These are phyloP conservation scores for Mortierella claussenii DNA, from an alignment of 192 early-diverging fungal genomes.

Conservation along the genomic window DNA sequence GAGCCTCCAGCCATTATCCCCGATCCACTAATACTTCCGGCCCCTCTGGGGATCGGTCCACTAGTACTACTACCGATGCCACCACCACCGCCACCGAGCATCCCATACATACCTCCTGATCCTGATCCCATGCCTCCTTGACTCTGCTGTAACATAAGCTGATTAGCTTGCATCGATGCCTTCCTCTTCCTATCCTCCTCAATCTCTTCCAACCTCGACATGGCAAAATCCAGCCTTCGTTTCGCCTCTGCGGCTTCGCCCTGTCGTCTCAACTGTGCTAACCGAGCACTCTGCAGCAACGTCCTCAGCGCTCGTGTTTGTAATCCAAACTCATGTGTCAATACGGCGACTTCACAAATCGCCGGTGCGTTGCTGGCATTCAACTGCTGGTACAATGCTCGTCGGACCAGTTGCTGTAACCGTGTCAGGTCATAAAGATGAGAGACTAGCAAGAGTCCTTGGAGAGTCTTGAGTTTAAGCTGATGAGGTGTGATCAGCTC, in stretches of 20 bases:
- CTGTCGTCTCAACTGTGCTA: slow-evolving; percentile 27
- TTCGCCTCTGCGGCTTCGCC: slow-evolving; percentile 42
- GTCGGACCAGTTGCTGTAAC: slow-evolving; percentile 32
- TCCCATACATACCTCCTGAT: not conserved
- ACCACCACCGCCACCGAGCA: not conserved
- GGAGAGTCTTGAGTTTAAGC: slow-evolving; percentile 28
- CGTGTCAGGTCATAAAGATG: slow-evolving; percentile 44
- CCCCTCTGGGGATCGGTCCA: not conserved
- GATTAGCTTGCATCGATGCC: slow-evolving; percentile 19
- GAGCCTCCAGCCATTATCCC: not conserved
- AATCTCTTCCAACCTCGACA: slow-evolving; percentile 41
- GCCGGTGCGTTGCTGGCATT: slow-evolving; percentile 29
- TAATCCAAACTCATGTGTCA: slow-evolving; percentile 44
- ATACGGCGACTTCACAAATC: slow-evolving; percentile 39
- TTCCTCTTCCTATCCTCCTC: slow-evolving; percentile 35
- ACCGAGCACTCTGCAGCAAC: slow-evolving; percentile 23
- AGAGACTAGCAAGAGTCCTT: slow-evolving; percentile 29
- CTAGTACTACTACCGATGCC: not conserved
- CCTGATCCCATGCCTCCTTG: not conserved
- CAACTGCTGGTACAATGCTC: slow-evolving; percentile 25
- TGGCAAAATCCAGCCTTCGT: slow-evolving; percentile 38
- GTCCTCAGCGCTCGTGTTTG: slow-evolving; percentile 41
- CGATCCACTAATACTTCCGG: too few relatives aligned
- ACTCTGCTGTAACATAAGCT: slow-evolving; percentile 5
- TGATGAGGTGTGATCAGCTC: slow-evolving; percentile 39